Evolutionary conservation across 2,329 filamentous ascomycete genomes (phyloP).

Genomic region (Neocatenulostroma microsporum): DNA sequence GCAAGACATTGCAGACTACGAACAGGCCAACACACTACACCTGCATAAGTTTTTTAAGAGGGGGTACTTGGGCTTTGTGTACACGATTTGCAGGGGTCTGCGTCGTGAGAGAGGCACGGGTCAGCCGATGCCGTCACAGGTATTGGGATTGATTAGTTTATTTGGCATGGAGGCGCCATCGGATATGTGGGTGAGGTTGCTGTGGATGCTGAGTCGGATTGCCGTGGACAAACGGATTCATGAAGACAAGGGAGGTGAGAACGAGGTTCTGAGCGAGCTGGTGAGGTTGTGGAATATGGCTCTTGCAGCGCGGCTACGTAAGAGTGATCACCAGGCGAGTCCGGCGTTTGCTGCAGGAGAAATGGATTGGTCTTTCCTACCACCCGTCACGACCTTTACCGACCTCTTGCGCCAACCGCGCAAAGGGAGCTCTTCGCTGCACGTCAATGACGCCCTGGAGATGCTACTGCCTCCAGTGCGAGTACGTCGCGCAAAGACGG

Average conservation of each 20-base stretch:
- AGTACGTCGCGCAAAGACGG: background rate
- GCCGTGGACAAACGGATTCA: background rate
- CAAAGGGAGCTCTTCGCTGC: background rate
- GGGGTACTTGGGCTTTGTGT: background rate
- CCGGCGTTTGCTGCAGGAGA: no score
- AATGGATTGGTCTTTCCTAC: constrained; percentile 11
- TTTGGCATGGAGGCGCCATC: background rate
- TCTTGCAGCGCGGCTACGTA: constrained; percentile 3
- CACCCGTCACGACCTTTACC: background rate
- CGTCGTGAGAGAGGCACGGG: background rate
- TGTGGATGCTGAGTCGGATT: constrained; percentile 1
- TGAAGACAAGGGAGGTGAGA: background rate
- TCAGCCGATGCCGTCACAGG: background rate
- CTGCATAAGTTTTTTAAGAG: constrained; percentile 1
- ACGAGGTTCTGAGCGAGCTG: constrained; percentile 5
- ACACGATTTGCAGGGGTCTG: background rate
- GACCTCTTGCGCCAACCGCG: background rate
- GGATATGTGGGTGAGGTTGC: background rate
- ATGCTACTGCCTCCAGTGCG: constrained; percentile 2
- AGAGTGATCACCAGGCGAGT: background rate
- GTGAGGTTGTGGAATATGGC: constrained; percentile 11
- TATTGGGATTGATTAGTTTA: constrained; percentile 1
- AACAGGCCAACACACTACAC: background rate
- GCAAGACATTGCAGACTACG: constrained; percentile 1
- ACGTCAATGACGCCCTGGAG: background rate